Evolutionary conservation across 2,329 filamentous ascomycete genomes (phyloP), one percentile per base, ranked within the genome.

Genomic region (Diaporthe sp.): DNA sequence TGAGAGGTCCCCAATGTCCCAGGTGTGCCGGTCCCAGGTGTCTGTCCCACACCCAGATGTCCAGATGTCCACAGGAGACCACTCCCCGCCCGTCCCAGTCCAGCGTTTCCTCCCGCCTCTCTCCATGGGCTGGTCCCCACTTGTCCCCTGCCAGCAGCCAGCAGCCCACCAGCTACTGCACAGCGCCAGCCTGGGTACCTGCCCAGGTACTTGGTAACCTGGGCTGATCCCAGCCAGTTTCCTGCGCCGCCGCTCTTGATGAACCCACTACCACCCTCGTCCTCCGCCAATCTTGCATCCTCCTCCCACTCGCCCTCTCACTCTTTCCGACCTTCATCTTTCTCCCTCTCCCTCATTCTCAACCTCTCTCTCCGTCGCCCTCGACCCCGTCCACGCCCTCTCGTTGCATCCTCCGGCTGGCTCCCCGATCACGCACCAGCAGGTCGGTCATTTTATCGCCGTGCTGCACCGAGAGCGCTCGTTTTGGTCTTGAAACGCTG

Each of bases 1-100:
- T 73, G 71, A 73, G 71, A 70, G 65, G 65, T 70, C 65, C 61
- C 65, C 62, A 53, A 65, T 65, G 61, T 65, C 60, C 60, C 60
- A 61, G 55, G 49, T 51, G 57, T 60, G 57, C 44, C 61, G 31
- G 61, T 67, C 62, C 62, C 62, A 62, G 58, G 37, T 62, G 58
- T 62, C 58, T 65, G 60, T 65, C 39, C 60, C 60, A 46, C 15
- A 22, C 13, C 65, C 61, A 65, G 37, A 28, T 37, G 42, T 28
- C 44, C 44, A 68, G 22, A 31, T 28, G 57, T 53, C 22, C 49
- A 53, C 10, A 42, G 42, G 15, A 44, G 42, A 44, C 42, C 42
- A 60, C 57, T 31, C 57, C 22, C 61, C 61, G 61, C 53, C 53
- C 53, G 61, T 49, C 61, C 61, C 61, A 67, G 61, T 22, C 42